A percentile compares a stretch with the other conserved stretches of the same genome.
These are phyloP conservation scores for Monsonia emarginata DNA, from an alignment of 441 rosid genomes.

Conservation along the genomic window DNA sequence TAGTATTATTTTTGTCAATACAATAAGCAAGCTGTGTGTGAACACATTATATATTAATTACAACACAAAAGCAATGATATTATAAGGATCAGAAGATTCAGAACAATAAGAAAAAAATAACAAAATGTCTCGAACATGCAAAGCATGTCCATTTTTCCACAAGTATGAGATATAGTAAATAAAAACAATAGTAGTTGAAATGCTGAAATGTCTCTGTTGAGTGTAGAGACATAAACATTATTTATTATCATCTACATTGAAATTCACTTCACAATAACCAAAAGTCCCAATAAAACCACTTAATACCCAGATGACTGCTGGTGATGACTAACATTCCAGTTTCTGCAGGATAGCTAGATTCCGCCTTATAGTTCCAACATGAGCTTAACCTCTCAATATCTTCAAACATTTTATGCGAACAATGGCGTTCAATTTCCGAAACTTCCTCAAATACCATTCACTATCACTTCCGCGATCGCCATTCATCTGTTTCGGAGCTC, in stretches of 20 bases:
- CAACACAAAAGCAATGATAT: too few relatives aligned
- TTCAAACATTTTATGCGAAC: not conserved
- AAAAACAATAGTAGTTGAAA: not conserved
- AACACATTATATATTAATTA: too few relatives aligned
- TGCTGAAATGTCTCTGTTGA: not conserved
- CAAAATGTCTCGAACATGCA: not conserved
- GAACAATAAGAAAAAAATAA: too few relatives aligned
- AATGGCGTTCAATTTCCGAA: not conserved
- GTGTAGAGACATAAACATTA: not conserved
- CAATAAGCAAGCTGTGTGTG: too few relatives aligned
- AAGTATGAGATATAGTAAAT: not conserved
- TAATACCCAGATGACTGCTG: not conserved
- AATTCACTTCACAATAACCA: not conserved
- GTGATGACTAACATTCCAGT: not conserved
- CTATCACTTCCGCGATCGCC: constrained; percentile 3
- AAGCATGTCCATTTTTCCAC: not conserved
- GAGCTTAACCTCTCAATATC: not conserved
- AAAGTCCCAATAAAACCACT: too few relatives aligned
- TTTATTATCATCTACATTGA: not conserved
- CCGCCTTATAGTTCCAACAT: not conserved
- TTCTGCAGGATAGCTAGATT: not conserved
- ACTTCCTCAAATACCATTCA: not conserved
- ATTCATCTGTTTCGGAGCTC: constrained; percentile 1
- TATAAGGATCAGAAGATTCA: too few relatives aligned
- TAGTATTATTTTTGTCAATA: too few relatives aligned